These are phyloP conservation scores for Neonectria punicea DNA, from an alignment of 2,329 filamentous ascomycete species.

Conservation along the genomic window DNA sequence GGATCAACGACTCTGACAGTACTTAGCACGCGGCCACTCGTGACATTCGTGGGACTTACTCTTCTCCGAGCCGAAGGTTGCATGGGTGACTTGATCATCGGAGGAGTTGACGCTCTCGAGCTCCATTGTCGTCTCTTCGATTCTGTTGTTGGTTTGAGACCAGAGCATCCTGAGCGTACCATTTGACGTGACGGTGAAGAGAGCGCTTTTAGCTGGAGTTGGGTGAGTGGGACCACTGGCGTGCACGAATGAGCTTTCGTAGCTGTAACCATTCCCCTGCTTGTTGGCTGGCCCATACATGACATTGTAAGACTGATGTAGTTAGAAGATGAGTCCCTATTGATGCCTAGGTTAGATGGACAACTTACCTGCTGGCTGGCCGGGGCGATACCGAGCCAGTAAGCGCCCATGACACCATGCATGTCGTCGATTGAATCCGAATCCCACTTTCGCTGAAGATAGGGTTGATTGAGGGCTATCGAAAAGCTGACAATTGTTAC, in stretches of 20 bases:
- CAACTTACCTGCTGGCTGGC: conserved; percentile 51
- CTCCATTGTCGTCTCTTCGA: conserved; percentile 78
- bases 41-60: conserved; percentile 57
- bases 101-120: conserved; percentile 78
- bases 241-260: conserved; percentile 72
- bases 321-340: background rate
- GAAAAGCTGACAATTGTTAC: conserved; percentile 79
- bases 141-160: conserved; percentile 76
- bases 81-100: conserved; percentile 83
- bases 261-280: conserved; percentile 71
- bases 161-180: conserved; percentile 81
- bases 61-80: conserved; percentile 78
- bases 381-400: conserved; percentile 79
- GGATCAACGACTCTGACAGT: conserved; percentile 63
- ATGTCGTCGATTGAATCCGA: conserved; percentile 79
- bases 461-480: conserved; percentile 78
- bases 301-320: conserved; percentile 52
- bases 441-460: conserved; percentile 68
- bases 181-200: conserved; percentile 80
- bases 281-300: conserved; percentile 72
- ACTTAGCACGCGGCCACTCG: conserved; percentile 37
- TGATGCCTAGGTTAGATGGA: background rate
- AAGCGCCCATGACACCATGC: conserved; percentile 81
- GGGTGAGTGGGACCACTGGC: conserved; percentile 80
- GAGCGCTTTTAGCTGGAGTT: conserved; percentile 73